A percentile compares a stretch with the other conserved stretches of the same genome.
phyloP scores from a whole-genome alignment of 352 stramenopile genomes.

The Phytopythium delawarense region DNA sequence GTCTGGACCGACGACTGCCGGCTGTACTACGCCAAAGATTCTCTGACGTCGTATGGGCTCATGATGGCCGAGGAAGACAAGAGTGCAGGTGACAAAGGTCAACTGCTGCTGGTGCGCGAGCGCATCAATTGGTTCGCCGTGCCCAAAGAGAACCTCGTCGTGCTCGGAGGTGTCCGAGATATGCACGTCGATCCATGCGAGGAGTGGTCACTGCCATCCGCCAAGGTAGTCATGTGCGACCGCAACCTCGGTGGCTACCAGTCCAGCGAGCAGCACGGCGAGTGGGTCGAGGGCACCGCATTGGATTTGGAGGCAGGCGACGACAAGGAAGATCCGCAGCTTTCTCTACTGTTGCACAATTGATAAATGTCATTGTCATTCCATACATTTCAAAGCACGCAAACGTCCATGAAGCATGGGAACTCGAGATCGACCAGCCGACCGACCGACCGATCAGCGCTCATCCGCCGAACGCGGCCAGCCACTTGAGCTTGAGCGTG shows the following conservation, averaged over 20 bases:
- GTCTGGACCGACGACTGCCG: conserved; percentile 5
- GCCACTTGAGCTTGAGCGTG: conserved; percentile 37
- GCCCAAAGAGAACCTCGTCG: not conserved
- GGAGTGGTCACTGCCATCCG: not conserved
- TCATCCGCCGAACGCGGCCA: conserved; percentile 10
- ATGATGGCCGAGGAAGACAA: not conserved
- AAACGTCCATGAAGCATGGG: conserved; percentile 1
- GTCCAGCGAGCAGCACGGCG: not conserved
- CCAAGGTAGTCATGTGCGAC: not conserved
- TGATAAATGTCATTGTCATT: not conserved
- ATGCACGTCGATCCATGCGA: not conserved
- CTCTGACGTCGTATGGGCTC: not conserved
- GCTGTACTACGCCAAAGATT: not conserved
- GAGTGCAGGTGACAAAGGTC: not conserved
- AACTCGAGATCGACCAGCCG: not conserved
- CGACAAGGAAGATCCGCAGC: not conserved
- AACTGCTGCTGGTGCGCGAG: not conserved
- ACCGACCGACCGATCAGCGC: not conserved
- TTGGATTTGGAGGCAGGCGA: not conserved
- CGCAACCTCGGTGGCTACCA: not conserved
- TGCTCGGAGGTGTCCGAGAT: not conserved
- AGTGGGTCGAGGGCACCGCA: not conserved
- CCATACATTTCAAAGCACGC: not conserved
- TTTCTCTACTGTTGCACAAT: not conserved
- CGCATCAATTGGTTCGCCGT: not conserved